Evolutionary conservation across 495 filamentous ascomycete genomes (phyloP).

Genomic region (Astrocystis sublimbata): DNA sequence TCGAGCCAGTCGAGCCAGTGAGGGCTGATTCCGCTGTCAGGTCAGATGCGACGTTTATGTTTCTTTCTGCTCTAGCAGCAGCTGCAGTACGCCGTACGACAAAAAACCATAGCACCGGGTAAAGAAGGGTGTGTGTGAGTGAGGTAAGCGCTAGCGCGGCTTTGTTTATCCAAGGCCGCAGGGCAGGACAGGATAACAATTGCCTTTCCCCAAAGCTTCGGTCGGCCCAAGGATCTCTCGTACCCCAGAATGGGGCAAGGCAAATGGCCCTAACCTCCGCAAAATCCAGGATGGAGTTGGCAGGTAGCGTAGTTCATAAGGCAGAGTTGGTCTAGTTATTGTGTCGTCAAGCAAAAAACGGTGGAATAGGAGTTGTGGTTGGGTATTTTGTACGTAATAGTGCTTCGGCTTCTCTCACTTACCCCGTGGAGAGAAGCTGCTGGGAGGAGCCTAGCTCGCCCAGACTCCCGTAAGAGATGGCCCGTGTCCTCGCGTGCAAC

Average conservation of each 20-base stretch:
- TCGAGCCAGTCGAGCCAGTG: no score
- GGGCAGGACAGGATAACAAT: no score
- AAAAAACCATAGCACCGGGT: not conserved
- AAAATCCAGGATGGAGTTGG: not conserved
- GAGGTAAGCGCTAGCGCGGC: slow-evolving; percentile 1
- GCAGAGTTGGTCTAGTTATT: not conserved
- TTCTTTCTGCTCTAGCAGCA: no score
- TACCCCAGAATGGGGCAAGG: slow-evolving; percentile 8
- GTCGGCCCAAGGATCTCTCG: not conserved
- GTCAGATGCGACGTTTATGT: no score
- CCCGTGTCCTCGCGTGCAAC: not conserved
- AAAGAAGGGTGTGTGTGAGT: not conserved
- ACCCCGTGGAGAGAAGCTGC: not conserved
- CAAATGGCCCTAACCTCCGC: slow-evolving; percentile 5
- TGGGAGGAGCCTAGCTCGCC: not conserved
- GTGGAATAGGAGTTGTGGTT: not conserved
- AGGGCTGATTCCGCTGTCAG: slow-evolving; percentile 1
- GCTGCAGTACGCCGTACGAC: not conserved
- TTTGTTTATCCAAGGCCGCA: no score
- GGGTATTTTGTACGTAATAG: slow-evolving; percentile 17
- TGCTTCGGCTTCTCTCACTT: not conserved
- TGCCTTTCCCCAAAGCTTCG: no score
- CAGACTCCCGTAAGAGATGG: not conserved
- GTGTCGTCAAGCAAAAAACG: not conserved
- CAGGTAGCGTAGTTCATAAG: not conserved